A percentile compares a stretch with the other conserved stretches of the same genome.
These are phyloP conservation scores for Scortechinia acanthostroma DNA, from an alignment of 2,329 filamentous ascomycete genomes.

Conservation along the genomic window DNA sequence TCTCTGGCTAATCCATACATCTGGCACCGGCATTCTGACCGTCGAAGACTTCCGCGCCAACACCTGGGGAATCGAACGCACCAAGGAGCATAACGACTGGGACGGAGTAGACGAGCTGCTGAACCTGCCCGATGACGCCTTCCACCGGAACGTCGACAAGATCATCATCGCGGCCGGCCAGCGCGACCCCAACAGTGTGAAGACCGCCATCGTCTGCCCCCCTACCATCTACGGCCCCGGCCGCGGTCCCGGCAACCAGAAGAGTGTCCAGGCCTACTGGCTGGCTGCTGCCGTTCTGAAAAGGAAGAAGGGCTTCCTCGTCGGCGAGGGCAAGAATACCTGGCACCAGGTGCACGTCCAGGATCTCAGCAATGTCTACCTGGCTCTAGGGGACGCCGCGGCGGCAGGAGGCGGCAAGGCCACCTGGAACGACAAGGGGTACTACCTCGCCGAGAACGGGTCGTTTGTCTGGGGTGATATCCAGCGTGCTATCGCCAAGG, in stretches of 20 bases:
- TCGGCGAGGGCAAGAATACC: constrained; percentile 25
- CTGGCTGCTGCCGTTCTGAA: constrained; percentile 24
- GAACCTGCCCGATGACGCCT: constrained; percentile 26
- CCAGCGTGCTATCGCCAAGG: constrained; percentile 19
- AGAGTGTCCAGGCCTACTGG: constrained; percentile 28
- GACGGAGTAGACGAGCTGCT: constrained; percentile 28
- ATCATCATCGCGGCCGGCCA: constrained; percentile 7
- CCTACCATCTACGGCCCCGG: constrained; percentile 29
- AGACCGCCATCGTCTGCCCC: constrained; percentile 26
- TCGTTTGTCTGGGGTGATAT: constrained; percentile 28
- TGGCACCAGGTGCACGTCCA: constrained; percentile 30
- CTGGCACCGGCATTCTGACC: constrained; percentile 29
- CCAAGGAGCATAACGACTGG: constrained; percentile 35
- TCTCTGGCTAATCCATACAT: constrained; percentile 31
- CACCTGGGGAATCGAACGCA: constrained; percentile 25
- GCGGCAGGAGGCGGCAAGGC: constrained; percentile 24
- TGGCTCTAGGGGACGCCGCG: constrained; percentile 24
- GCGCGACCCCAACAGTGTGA: constrained; percentile 15
- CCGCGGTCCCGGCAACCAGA: constrained; percentile 21
- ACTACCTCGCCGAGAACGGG: constrained; percentile 36
- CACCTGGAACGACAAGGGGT: constrained; percentile 31
- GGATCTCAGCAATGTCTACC: constrained; percentile 25
- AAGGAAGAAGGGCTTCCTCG: constrained; percentile 23
- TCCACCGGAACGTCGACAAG: constrained; percentile 25
- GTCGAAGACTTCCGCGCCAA: constrained; percentile 26